These are phyloP conservation scores for Allium sativum DNA, from an alignment of 106 monocot species.

Conservation along the genomic window DNA sequence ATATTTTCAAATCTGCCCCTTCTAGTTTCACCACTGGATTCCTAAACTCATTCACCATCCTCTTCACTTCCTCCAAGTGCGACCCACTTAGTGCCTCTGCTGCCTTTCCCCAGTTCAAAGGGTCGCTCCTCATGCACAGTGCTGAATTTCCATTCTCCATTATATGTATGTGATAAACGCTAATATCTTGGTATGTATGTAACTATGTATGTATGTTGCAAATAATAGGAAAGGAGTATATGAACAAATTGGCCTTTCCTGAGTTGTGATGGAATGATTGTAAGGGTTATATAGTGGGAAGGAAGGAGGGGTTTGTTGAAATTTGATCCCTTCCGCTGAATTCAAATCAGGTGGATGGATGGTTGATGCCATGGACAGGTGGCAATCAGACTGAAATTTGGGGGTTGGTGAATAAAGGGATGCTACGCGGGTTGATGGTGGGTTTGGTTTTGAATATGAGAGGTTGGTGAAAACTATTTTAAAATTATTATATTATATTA, in stretches of 20 bases:
- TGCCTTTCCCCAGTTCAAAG: conserved; percentile 13
- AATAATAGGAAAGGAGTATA: background rate
- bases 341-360: background rate
- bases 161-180: too few species aligned
- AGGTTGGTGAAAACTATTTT: too few species aligned
- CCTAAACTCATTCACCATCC: conserved; percentile 24
- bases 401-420: too few species aligned
- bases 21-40: conserved; percentile 12
- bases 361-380: background rate
- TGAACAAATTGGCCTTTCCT: background rate
- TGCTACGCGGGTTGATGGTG: too few species aligned
- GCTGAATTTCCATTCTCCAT: background rate
- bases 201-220: background rate
- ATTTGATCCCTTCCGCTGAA: background rate
- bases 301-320: background rate
- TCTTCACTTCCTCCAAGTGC: conserved; percentile 22
- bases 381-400: too few species aligned
- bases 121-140: conserved; percentile 1
- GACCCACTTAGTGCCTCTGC: conserved; percentile 16
- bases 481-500: too few species aligned
- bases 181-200: too few species aligned
- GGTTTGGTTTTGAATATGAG: too few species aligned
- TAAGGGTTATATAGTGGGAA: background rate
- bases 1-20: conserved; percentile 13
- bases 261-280: background rate